Conservation (phyloP, 495 filamentous ascomycete genomes). For the Lasiosphaeria ovina region DNA sequence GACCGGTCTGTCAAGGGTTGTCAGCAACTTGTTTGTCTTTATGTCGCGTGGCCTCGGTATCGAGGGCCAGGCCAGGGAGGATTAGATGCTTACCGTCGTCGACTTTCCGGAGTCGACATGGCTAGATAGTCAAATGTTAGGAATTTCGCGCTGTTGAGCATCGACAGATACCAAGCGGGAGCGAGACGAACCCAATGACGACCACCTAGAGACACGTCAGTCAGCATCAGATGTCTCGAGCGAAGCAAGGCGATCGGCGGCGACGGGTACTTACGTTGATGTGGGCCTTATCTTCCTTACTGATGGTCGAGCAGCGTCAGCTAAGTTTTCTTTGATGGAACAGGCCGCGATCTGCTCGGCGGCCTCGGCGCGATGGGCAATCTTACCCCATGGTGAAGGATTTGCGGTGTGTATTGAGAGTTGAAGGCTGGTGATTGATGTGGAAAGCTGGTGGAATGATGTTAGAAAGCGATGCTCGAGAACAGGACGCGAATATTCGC, state of each 20-base stretch:
- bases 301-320: conserved; percentile 26
- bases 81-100: conserved; percentile 67
- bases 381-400: conserved; percentile 36
- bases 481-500: background rate
- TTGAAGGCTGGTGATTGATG: conserved; percentile 23
- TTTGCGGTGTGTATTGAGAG: conserved; percentile 15
- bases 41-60: conserved; percentile 4
- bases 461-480: background rate
- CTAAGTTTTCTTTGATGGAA: background rate
- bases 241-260: conserved; percentile 56
- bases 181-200: too few relatives aligned
- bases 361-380: conserved; percentile 5
- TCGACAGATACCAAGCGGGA: conserved; percentile 14
- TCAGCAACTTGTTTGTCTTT: too few relatives aligned
- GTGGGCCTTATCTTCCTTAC: conserved; percentile 83
- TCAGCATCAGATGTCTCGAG: background rate
- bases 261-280: conserved; percentile 93
- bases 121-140: conserved; percentile 31
- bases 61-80: conserved; percentile 40
- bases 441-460: conserved; percentile 16
- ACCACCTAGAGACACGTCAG: too few relatives aligned
- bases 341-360: background rate
- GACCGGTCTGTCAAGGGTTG: conserved; percentile 50
- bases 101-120: conserved; percentile 99
- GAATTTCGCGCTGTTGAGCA: conserved; percentile 12